A percentile compares a stretch with the other conserved stretches of the same genome.
Evolutionary conservation across 2,329 filamentous ascomycete species (phyloP).

Genomic region (Eutypa lata): DNA sequence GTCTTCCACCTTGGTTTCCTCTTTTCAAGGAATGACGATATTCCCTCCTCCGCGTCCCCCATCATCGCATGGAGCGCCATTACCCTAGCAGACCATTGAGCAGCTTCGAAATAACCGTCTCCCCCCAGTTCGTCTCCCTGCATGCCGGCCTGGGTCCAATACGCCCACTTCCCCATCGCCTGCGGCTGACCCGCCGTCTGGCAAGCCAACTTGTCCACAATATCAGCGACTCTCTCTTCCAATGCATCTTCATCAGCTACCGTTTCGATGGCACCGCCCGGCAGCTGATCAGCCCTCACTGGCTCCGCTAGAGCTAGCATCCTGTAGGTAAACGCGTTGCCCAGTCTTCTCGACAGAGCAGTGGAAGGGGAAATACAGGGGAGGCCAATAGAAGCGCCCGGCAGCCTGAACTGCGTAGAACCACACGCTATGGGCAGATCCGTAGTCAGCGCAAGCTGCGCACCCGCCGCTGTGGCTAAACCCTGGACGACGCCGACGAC

Average conservation of each 20-base stretch:
- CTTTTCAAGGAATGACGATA: too few species aligned
- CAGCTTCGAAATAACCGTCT: too few species aligned
- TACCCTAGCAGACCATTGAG: too few species aligned
- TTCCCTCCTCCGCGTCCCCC: too few species aligned
- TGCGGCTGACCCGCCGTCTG: slow-evolving; percentile 23
- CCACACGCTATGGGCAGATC: slow-evolving; percentile 26
- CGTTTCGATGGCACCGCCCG: slow-evolving; percentile 23
- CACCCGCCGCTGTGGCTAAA: slow-evolving; percentile 29
- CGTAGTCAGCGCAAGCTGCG: slow-evolving; percentile 30
- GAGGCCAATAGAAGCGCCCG: slow-evolving; percentile 26
- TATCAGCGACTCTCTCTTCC: slow-evolving; percentile 19
- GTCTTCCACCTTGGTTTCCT: too few species aligned
- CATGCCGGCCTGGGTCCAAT: slow-evolving; percentile 29
- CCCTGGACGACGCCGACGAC: slow-evolving; percentile 30
- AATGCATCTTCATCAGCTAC: slow-evolving; percentile 17
- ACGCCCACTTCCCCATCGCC: slow-evolving; percentile 34
- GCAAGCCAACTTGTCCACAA: slow-evolving; percentile 19
- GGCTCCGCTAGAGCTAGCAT: slow-evolving; percentile 28
- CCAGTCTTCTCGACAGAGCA: slow-evolving; percentile 23
- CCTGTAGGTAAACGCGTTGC: slow-evolving; percentile 21
- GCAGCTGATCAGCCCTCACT: slow-evolving; percentile 19
- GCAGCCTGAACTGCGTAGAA: slow-evolving; percentile 22
- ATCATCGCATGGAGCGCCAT: too few species aligned
- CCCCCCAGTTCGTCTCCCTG: too few species aligned
- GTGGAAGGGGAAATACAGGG: slow-evolving; percentile 30